phyloP scores from a whole-genome alignment of 1,139 yeast genomes.

The Taphrina populina region DNA sequence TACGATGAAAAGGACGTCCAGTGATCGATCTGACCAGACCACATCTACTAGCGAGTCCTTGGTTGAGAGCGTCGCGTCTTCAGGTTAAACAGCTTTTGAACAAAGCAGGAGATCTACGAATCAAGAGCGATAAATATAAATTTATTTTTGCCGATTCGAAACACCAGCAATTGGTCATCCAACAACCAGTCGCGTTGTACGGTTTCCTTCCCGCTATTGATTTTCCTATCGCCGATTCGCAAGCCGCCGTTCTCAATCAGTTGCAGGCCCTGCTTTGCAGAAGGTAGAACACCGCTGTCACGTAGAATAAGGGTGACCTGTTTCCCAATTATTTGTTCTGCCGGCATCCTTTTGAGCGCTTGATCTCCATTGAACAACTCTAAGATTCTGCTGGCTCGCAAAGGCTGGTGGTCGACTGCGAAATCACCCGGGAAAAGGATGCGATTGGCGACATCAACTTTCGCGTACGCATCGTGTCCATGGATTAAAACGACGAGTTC shows the following conservation, averaged over 20 bases:
- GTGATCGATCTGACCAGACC: too few relatives aligned
- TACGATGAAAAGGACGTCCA: too few relatives aligned
- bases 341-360: conserved; percentile 52
- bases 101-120: too few relatives aligned
- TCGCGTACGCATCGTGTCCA: conserved; percentile 72
- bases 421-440: conserved; percentile 63
- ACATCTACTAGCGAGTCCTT: too few relatives aligned
- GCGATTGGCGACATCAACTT: conserved; percentile 63
- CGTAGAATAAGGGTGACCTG: conserved; percentile 42
- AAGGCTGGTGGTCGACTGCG: conserved; percentile 48
- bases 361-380: conserved; percentile 62
- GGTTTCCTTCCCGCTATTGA: conserved; percentile 54
- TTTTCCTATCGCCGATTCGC: conserved; percentile 63
- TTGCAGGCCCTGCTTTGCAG: conserved; percentile 59
- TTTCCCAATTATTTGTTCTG: conserved; percentile 47
- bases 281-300: conserved; percentile 36
- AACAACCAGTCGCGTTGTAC: conserved; percentile 55
- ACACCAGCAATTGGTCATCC: conserved; percentile 60
- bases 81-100: too few relatives aligned
- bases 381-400: conserved; percentile 57
- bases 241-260: conserved; percentile 71
- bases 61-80: too few relatives aligned
- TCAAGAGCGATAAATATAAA: conserved; percentile 32
- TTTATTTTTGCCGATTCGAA: conserved; percentile 67
- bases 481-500: conserved; percentile 87